Conservation (phyloP, 2,329 filamentous ascomycete species). For the Mycogone perniciosa region DNA sequence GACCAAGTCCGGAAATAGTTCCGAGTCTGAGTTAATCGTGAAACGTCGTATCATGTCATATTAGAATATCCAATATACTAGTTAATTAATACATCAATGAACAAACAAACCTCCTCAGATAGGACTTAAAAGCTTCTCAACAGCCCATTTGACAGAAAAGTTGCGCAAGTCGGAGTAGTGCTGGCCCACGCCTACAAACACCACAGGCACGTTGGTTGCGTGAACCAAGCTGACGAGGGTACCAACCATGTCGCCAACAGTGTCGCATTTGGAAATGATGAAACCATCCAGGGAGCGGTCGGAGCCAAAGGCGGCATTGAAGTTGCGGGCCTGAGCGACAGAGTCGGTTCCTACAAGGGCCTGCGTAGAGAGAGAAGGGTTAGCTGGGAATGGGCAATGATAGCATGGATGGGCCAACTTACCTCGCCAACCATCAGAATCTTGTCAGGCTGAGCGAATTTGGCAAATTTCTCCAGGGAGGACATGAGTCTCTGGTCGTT, state of each 20-base stretch:
- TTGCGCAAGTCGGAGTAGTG: conserved; percentile 63
- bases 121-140: conserved; percentile 56
- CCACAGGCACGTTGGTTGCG: conserved; percentile 89
- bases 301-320: conserved; percentile 85
- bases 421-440: conserved; percentile 85
- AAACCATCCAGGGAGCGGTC: conserved; percentile 84
- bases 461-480: conserved; percentile 92
- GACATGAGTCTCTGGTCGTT: conserved; percentile 97
- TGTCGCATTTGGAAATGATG: conserved; percentile 98
- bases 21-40: not conserved
- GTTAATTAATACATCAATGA: not conserved
- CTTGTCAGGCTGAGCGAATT: conserved; percentile 93
- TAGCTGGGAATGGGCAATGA: not conserved
- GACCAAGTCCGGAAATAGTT: not conserved
- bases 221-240: conserved; percentile 96
- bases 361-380: conserved; percentile 24
- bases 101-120: conserved; percentile 24
- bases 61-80: conserved; percentile 6
- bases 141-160: conserved; percentile 64
- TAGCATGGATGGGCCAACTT: conserved; percentile 13
- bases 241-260: conserved; percentile 97
- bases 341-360: conserved; percentile 93
- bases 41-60: not conserved
- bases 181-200: conserved; percentile 76
- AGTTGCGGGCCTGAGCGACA: conserved; percentile 92